Percentiles rank a stretch among this genome's conserved stretches.
phyloP scores from a whole-genome alignment of 371 early-diverging fungal species.

The Paraphysoderma sedebokerense region DNA sequence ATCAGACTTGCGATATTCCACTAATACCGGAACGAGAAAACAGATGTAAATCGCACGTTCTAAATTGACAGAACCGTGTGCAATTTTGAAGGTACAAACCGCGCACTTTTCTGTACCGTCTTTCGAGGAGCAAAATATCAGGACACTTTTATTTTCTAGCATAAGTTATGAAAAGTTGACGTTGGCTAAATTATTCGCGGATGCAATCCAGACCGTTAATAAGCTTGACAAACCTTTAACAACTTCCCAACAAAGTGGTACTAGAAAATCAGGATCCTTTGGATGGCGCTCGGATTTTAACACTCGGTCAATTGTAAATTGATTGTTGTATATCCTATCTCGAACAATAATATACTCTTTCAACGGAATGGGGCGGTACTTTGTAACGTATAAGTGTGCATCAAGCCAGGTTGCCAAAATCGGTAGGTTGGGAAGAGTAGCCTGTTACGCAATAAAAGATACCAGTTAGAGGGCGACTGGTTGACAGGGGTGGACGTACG shows the following conservation, averaged over 20 bases:
- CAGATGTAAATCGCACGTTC: too few relatives aligned
- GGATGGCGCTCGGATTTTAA: slow-evolving; percentile 1
- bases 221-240: too few relatives aligned
- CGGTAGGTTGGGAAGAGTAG: not conserved
- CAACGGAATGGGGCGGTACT: slow-evolving; percentile 13
- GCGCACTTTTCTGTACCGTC: slow-evolving; percentile 10
- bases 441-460: too few relatives aligned
- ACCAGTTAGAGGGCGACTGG: too few relatives aligned
- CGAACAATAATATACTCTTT: slow-evolving; percentile 8
- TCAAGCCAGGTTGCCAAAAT: slow-evolving; percentile 10
- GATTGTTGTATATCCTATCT: not conserved
- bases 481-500: too few relatives aligned
- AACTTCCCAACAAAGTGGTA: not conserved
- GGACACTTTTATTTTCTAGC: slow-evolving; percentile 6
- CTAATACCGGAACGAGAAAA: too few relatives aligned
- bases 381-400: slow-evolving; percentile 9
- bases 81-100: slow-evolving; percentile 3
- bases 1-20: not conserved
- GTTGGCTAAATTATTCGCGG: not conserved
- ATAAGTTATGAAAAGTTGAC: slow-evolving; percentile 6
- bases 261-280: slow-evolving; percentile 8
- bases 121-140: slow-evolving; percentile 15
- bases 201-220: not conserved
- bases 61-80: too few relatives aligned
- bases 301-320: not conserved